These are phyloP conservation scores for Vishniacozyma victoriae DNA, from an alignment of 768 basidiomycete genomes.

Conservation along the genomic window DNA sequence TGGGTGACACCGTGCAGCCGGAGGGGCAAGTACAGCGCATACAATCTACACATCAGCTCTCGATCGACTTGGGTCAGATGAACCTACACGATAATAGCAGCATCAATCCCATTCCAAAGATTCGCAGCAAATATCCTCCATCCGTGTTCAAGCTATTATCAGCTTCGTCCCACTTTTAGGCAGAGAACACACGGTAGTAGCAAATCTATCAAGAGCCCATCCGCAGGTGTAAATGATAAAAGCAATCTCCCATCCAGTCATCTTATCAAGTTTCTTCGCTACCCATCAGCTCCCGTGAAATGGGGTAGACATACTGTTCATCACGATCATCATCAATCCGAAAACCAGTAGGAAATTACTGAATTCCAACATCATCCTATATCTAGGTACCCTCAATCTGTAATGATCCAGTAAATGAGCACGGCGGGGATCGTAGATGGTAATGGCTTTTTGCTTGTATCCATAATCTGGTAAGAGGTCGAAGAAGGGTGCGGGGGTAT, in stretches of 20 bases:
- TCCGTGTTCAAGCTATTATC: slow-evolving; percentile 23
- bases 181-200: slow-evolving; percentile 8
- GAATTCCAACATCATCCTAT: slow-evolving; percentile 21
- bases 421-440: slow-evolving; percentile 20
- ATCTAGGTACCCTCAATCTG: slow-evolving; percentile 21
- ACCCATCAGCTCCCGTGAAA: neutral
- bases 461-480: slow-evolving; percentile 7
- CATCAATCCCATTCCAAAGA: slow-evolving; percentile 27
- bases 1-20: slow-evolving; percentile 5
- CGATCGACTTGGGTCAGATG: neutral
- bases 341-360: slow-evolving; percentile 22
- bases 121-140: slow-evolving; percentile 25
- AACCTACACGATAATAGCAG: slow-evolving; percentile 12
- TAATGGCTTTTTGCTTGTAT: slow-evolving; percentile 26
- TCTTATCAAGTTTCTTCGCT: slow-evolving; percentile 1
- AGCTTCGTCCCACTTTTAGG: slow-evolving; percentile 11
- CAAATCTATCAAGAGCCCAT: slow-evolving; percentile 11
- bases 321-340: slow-evolving; percentile 16
- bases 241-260: slow-evolving; percentile 23
- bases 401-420: slow-evolving; percentile 30
- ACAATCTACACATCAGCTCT: slow-evolving; percentile 1
- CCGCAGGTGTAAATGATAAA: slow-evolving; percentile 27
- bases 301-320: slow-evolving; percentile 2
- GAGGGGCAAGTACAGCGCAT: slow-evolving; percentile 4
- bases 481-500: slow-evolving; percentile 9